phyloP scores from a whole-genome alignment of 768 basidiomycete genomes.

The Mrakia frigida region DNA sequence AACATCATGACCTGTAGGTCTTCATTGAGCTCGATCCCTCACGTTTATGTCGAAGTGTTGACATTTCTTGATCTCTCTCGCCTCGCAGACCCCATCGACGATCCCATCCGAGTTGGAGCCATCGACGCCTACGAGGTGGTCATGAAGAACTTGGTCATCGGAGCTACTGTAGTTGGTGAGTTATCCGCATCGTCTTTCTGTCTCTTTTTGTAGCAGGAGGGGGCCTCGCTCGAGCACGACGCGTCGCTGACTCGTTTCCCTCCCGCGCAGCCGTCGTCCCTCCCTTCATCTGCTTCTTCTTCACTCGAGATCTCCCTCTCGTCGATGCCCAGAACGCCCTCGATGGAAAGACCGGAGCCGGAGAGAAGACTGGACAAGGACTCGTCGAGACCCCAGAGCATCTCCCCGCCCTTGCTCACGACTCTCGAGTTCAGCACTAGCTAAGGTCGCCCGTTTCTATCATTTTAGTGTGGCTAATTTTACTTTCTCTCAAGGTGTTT shows the following conservation, averaged over 20 bases:
- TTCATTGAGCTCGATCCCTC: no score
- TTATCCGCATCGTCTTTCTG: conserved; percentile 62
- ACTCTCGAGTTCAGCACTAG: no score
- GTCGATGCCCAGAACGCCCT: conserved; percentile 67
- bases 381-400: neutral
- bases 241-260: conserved; percentile 41
- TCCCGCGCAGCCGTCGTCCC: conserved; percentile 52
- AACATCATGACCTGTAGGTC: conserved; percentile 46
- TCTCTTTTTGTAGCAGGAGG: no score
- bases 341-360: conserved; percentile 46
- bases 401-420: neutral
- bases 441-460: no score
- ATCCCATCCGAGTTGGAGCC: conserved; percentile 61
- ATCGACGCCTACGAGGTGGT: conserved; percentile 52
- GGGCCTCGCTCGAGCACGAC: neutral
- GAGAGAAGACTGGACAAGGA: conserved; percentile 36
- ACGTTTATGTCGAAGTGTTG: no score
- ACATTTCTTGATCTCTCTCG: neutral
- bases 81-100: conserved; percentile 43
- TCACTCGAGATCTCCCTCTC: conserved; percentile 62
- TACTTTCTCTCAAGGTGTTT: no score
- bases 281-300: conserved; percentile 56
- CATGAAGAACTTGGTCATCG: conserved; percentile 50
- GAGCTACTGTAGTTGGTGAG: conserved; percentile 53
- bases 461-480: no score